Conservation (phyloP, 169 alveolate genomes). For the Eimeria sp. region DNA sequence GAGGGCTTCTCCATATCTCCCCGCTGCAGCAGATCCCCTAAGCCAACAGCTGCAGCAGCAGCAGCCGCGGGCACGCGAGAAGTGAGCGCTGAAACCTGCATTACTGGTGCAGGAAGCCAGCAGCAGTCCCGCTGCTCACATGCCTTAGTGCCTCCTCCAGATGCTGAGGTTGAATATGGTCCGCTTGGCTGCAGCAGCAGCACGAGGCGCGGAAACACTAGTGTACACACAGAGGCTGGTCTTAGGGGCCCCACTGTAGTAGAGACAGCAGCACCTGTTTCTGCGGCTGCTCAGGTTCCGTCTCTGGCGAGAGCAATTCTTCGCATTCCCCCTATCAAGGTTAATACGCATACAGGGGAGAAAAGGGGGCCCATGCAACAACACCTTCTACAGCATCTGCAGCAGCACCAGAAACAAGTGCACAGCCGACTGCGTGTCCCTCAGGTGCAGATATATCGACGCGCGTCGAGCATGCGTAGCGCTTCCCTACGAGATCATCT, state of each 20-base stretch:
- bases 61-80: not conserved
- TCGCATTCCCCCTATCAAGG: not conserved
- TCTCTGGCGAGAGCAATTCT: not conserved
- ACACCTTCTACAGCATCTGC: conserved; percentile 28
- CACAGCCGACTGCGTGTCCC: conserved; percentile 14
- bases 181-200: not conserved
- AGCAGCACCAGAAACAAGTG: not conserved
- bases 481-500: conserved; percentile 12
- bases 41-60: conserved; percentile 1
- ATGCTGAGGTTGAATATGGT: not conserved
- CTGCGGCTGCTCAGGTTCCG: conserved; percentile 12
- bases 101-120: not conserved
- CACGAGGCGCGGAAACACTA: not conserved
- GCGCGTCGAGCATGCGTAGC: not conserved
- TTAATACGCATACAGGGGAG: not conserved
- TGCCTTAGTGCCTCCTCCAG: not conserved
- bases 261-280: conserved; percentile 19
- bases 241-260: not conserved
- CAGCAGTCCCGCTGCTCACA: not conserved
- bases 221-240: not conserved
- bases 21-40: not conserved
- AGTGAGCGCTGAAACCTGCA: not conserved
- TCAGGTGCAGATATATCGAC: not conserved
- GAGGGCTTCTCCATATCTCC: not conserved
- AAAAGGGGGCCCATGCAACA: not conserved